phyloP scores from a whole-genome alignment of 768 basidiomycete genomes.

The Tremella mesenterica region DNA sequence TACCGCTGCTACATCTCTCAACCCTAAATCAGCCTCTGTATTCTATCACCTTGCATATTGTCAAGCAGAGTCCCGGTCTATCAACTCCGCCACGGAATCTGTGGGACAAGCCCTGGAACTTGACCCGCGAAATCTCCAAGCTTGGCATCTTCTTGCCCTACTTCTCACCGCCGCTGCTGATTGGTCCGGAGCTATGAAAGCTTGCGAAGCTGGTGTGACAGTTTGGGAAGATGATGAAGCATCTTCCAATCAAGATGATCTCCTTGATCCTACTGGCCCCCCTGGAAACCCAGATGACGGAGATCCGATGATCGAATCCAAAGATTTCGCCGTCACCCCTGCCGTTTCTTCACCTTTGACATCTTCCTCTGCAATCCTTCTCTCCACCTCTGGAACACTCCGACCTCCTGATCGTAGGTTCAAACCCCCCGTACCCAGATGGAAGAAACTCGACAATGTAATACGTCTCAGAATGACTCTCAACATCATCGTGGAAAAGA shows the following conservation, averaged over 20 bases:
- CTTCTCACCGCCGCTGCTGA: constrained; percentile 69
- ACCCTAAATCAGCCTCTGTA: constrained; percentile 43
- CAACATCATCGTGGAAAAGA: constrained; percentile 66
- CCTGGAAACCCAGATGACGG: not conserved
- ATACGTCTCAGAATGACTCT: constrained; percentile 81
- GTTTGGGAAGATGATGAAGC: constrained; percentile 50
- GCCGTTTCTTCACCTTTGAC: not conserved
- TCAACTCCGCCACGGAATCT: constrained; percentile 59
- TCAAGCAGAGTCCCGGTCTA: constrained; percentile 58
- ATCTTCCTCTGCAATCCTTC: not conserved
- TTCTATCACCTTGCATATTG: constrained; percentile 77
- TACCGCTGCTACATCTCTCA: constrained; percentile 31
- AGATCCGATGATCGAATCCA: constrained; percentile 14
- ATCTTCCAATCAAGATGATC: constrained; percentile 7
- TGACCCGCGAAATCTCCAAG: constrained; percentile 55
- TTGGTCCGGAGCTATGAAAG: constrained; percentile 65
- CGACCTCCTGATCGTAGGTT: constrained; percentile 4
- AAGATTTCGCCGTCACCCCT: constrained; percentile 23
- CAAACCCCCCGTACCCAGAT: constrained; percentile 46
- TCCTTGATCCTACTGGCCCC: not conserved
- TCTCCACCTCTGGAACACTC: constrained; percentile 8
- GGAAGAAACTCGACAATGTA: constrained; percentile 64
- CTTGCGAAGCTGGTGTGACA: constrained; percentile 70
- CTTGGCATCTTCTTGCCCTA: constrained; percentile 86
- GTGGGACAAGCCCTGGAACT: constrained; percentile 67